Percentiles rank a stretch among this genome's conserved stretches.
These are phyloP conservation scores for Clonostachys sp. DNA, from an alignment of 2,329 filamentous ascomycete genomes.

Conservation along the genomic window DNA sequence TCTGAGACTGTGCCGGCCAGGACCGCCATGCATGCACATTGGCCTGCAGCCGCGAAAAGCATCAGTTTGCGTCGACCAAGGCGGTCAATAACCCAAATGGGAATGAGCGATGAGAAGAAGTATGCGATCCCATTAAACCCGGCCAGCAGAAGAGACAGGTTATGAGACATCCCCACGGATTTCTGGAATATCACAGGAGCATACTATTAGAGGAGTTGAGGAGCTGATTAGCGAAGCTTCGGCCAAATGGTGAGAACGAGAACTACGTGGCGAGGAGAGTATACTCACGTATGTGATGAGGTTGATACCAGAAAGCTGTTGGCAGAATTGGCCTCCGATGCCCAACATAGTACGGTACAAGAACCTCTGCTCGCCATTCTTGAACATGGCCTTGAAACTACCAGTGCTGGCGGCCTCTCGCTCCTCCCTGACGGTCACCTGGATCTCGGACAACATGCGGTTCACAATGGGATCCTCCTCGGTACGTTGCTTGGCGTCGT, in stretches of 20 bases:
- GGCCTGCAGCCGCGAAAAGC: conserved; percentile 20
- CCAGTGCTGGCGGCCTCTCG: conserved; percentile 10
- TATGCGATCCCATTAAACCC: conserved; percentile 45
- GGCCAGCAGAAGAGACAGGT: conserved; percentile 44
- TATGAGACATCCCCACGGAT: conserved; percentile 31
- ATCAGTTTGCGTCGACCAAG: conserved; percentile 29
- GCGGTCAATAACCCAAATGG: conserved; percentile 40
- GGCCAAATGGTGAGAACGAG: background rate
- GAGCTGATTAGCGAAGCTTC: background rate
- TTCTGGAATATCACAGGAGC: conserved; percentile 33
- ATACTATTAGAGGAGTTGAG: background rate
- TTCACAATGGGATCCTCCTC: background rate
- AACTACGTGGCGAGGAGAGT: background rate
- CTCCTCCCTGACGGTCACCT: conserved; percentile 17
- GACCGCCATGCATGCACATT: conserved; percentile 31
- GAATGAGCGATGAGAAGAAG: conserved; percentile 32
- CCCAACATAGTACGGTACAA: conserved; percentile 19
- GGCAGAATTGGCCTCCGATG: conserved; percentile 29
- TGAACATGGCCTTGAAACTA: conserved; percentile 11
- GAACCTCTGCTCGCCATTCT: conserved; percentile 6
- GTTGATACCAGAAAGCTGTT: conserved; percentile 11
- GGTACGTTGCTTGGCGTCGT: background rate
- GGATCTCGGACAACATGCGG: conserved; percentile 1
- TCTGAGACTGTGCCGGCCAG: conserved; percentile 12
- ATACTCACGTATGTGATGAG: background rate